A percentile compares a stretch with the other conserved stretches of the same genome.
phyloP scores from a whole-genome alignment of 331 rosid species.

The Arachis monticola region DNA sequence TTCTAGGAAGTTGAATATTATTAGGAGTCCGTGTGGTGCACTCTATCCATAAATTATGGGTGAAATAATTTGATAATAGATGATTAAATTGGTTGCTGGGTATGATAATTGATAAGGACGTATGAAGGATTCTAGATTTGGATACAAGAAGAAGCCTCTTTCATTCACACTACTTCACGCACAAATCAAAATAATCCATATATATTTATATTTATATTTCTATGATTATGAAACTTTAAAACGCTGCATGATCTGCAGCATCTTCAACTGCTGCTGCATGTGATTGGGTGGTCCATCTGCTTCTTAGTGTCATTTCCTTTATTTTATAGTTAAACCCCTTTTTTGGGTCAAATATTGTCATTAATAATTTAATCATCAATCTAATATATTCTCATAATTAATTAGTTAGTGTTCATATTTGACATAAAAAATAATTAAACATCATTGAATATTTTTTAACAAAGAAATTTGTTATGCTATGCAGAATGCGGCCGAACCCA shows the following conservation, averaged over 20 bases:
- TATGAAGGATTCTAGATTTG: slow-evolving; percentile 29
- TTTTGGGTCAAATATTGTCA: too few relatives aligned
- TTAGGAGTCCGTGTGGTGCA: slow-evolving; percentile 8
- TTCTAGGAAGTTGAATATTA: slow-evolving; percentile 19
- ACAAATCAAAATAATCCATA: slow-evolving; percentile 32
- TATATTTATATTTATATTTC: neutral
- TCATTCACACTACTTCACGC: neutral
- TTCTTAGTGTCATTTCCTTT: slow-evolving; percentile 23
- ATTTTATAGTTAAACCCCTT: too few relatives aligned
- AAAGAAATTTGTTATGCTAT: too few relatives aligned
- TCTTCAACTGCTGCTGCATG: slow-evolving; percentile 43
- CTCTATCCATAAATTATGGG: slow-evolving; percentile 21
- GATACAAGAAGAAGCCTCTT: slow-evolving; percentile 21
- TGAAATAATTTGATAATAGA: neutral
- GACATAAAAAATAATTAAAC: too few relatives aligned
- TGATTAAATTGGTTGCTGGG: slow-evolving; percentile 36
- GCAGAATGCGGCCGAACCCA: neutral
- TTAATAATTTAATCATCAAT: too few relatives aligned
- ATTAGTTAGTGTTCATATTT: too few relatives aligned
- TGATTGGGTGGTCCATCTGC: slow-evolving; percentile 37
- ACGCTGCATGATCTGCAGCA: slow-evolving; percentile 18
- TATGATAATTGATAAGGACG: slow-evolving; percentile 20
- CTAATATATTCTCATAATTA: too few relatives aligned
- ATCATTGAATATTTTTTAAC: too few relatives aligned
- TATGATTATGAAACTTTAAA: neutral